Percentiles rank a stretch among this genome's conserved stretches.
phyloP scores from a whole-genome alignment of 257 asterid genomes.

The Solanum sparsipilum region DNA sequence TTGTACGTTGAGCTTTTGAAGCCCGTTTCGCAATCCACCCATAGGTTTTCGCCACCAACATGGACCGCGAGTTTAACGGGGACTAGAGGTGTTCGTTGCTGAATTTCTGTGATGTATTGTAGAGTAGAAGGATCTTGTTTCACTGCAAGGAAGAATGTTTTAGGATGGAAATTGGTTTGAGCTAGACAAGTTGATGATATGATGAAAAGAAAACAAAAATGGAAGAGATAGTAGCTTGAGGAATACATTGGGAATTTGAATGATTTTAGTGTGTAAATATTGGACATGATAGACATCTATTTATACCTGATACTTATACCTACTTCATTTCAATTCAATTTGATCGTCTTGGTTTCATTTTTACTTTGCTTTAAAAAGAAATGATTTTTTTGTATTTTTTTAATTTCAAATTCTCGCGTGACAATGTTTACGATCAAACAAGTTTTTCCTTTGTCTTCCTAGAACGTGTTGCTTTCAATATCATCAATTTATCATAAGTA shows the following conservation, averaged over 20 bases:
- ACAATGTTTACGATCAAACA: no score
- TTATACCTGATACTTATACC: no score
- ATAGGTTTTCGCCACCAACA: neutral
- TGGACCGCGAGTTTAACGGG: neutral
- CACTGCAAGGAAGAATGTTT: neutral
- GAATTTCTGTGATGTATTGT: neutral
- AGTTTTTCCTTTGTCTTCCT: no score
- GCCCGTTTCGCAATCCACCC: conserved; percentile 1
- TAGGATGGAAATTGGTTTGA: neutral
- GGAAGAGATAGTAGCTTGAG: neutral
- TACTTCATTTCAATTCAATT: no score
- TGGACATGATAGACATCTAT: neutral
- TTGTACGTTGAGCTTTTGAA: neutral
- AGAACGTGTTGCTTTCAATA: neutral
- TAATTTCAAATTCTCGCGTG: no score
- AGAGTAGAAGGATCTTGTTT: neutral
- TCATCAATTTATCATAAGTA: neutral
- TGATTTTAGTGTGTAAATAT: neutral
- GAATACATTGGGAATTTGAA: neutral
- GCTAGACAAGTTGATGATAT: neutral
- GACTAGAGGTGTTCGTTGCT: neutral
- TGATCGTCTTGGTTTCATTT: no score
- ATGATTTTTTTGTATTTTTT: fast-evolving
- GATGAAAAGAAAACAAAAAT: neutral
- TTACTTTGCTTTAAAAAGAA: no score